Evolutionary conservation across 148 eudicot genomes (phyloP), one percentile per base, ranked within the genome.

Genomic region (Persicaria tinctoria): DNA sequence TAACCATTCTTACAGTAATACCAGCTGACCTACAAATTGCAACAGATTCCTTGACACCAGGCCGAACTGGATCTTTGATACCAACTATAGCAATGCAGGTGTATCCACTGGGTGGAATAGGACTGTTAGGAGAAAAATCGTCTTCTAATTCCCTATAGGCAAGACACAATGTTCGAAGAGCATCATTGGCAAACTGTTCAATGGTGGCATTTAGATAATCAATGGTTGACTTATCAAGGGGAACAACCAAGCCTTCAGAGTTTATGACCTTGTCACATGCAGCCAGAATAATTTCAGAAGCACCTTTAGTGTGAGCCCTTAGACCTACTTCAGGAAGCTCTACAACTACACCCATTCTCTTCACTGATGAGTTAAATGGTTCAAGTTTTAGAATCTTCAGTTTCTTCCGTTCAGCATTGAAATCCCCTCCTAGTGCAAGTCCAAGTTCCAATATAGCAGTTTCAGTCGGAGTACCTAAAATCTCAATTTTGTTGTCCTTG

Each of bases 41-140:
- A 76, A 91, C 97, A 72, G 97, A 87, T 75, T 91, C 90, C 87
- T 83, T 91, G 62, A 91, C 97, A 76, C 97, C 97, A 68, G 91
- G 90, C 32, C 97, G 89, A 68, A 91, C 89, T 14, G 97, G 97
- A 87, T 91, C 97, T 79, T 91, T 91, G 73, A 91, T 91, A 38
- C 93, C 97, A 41, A 91, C 87, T 71, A 91, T 91, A 59, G 88
- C 97, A 56, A 91, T 85, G 73, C 87, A 87, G 70, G 85, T 87
- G 77, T 86, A 91, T 44, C 93, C 88, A 83, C 82, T 81, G 60
- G 78, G 53, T 12, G 97, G 93, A 77, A 91, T 86, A 68, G 86
- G 72, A 79, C 70, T 79, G 14, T 73, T 80, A 71, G 80, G 78
- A 59, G 83, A 71, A 73, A 80, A 91, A 14, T 80, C 88, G 70